Percentiles rank a stretch among this genome's conserved stretches.
phyloP scores from a whole-genome alignment of 2,329 filamentous ascomycete genomes.

The Calonectria honghensis region DNA sequence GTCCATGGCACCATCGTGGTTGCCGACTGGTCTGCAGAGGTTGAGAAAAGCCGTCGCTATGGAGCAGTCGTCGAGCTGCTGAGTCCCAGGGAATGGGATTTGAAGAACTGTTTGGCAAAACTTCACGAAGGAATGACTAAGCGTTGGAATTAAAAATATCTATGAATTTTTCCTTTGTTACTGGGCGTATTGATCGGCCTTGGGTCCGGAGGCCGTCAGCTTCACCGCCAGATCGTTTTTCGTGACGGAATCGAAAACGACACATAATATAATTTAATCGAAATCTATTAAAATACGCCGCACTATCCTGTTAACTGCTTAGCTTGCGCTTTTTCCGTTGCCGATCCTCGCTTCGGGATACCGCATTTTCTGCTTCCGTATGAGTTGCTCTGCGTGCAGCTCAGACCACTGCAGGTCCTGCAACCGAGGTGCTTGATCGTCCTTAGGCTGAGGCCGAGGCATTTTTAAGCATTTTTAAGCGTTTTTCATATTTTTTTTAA shows the following conservation, averaged over 20 bases:
- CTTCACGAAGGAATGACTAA: slow-evolving; percentile 12
- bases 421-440: background rate
- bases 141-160: background rate
- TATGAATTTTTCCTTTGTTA: background rate
- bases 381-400: background rate
- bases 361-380: background rate
- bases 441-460: background rate
- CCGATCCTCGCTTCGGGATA: background rate
- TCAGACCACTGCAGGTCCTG: background rate
- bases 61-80: slow-evolving; percentile 10
- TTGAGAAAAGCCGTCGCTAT: background rate
- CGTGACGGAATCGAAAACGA: background rate
- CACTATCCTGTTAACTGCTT: background rate
- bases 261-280: background rate
- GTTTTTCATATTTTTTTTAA: background rate
- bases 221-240: slow-evolving; percentile 9
- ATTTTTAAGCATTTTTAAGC: background rate
- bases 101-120: slow-evolving; percentile 3
- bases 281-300: background rate
- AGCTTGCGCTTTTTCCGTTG: background rate
- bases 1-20: slow-evolving; percentile 19
- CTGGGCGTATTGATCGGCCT: background rate
- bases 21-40: slow-evolving; percentile 15
- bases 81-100: slow-evolving; percentile 5
- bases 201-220: background rate